Evolutionary conservation across 2,329 filamentous ascomycete genomes (phyloP).

Genomic region (Cytospora paraplurivora): DNA sequence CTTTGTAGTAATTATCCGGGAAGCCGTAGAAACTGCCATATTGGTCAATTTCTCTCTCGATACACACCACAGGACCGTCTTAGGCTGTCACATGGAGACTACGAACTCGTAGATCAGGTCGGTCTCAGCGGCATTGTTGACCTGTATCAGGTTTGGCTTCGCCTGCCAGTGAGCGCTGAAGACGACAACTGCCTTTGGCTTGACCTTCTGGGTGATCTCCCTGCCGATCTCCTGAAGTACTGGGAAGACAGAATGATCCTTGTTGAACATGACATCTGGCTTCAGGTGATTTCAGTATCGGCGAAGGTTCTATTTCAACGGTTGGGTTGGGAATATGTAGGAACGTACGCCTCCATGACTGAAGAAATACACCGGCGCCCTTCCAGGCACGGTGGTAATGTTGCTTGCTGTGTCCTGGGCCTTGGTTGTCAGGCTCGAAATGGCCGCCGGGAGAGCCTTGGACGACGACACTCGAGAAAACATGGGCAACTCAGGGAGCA

Average conservation of each 20-base stretch:
- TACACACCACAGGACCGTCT: background rate
- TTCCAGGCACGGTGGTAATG: constrained; percentile 34
- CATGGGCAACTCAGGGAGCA: constrained; percentile 13
- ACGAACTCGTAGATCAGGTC: constrained; percentile 66
- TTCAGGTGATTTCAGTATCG: constrained; percentile 30
- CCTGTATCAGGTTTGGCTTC: constrained; percentile 55
- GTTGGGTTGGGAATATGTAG: constrained; percentile 7
- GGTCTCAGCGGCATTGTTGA: constrained; percentile 66
- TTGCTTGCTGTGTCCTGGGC: background rate
- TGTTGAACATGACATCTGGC: constrained; percentile 70
- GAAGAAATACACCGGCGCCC: constrained; percentile 51
- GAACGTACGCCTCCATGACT: constrained; percentile 52
- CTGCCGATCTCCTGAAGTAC: constrained; percentile 65
- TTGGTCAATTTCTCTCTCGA: constrained; percentile 29
- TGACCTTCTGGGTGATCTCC: constrained; percentile 71
- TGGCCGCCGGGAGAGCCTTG: constrained; percentile 2
- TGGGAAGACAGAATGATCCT: constrained; percentile 65
- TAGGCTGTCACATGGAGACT: background rate
- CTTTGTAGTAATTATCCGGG: constrained; percentile 68
- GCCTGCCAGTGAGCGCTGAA: constrained; percentile 80
- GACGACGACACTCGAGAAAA: constrained; percentile 7
- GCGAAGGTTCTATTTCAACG: background rate
- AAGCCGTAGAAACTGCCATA: constrained; percentile 65
- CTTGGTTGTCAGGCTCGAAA: background rate
- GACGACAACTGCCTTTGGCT: constrained; percentile 72